A percentile compares a stretch with the other conserved stretches of the same genome.
Conservation (phyloP, 208 protist species). For the Wallacemonas collosoma region DNA sequence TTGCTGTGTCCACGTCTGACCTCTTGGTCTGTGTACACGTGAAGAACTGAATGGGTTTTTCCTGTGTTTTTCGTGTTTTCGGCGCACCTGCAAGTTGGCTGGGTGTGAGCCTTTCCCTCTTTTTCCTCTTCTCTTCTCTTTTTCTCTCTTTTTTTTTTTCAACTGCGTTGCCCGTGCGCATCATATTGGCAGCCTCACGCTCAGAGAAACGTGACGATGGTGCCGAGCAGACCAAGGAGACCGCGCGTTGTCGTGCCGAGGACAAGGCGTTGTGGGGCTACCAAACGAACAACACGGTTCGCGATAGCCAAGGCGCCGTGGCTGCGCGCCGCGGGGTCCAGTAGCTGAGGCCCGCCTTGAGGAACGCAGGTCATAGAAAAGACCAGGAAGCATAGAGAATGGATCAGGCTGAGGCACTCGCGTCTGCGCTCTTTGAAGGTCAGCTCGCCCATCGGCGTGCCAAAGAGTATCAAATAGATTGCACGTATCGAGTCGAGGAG, state of each 20-base stretch:
- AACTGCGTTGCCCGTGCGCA: no score
- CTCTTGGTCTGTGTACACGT: no score
- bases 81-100: no score
- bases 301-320: background rate
- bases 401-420: slow-evolving; percentile 67
- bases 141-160: background rate
- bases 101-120: no score
- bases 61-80: background rate
- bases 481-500: slow-evolving; percentile 58
- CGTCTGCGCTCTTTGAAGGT: slow-evolving; percentile 68
- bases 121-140: background rate
- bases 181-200: no score
- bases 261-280: slow-evolving; percentile 1
- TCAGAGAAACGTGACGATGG: slow-evolving; percentile 8
- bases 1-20: no score
- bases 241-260: slow-evolving; percentile 5
- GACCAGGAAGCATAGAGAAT: slow-evolving; percentile 76
- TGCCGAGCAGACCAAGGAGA: slow-evolving; percentile 5
- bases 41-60: no score
- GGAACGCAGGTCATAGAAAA: slow-evolving; percentile 85
- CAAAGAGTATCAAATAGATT: slow-evolving; percentile 42
- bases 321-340: slow-evolving; percentile 20
- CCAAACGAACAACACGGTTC: background rate
- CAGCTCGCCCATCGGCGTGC: slow-evolving; percentile 59
- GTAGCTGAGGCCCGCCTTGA: slow-evolving; percentile 71